phyloP scores from a whole-genome alignment of 495 filamentous ascomycete species.

The Barbatosphaeria neglecta region DNA sequence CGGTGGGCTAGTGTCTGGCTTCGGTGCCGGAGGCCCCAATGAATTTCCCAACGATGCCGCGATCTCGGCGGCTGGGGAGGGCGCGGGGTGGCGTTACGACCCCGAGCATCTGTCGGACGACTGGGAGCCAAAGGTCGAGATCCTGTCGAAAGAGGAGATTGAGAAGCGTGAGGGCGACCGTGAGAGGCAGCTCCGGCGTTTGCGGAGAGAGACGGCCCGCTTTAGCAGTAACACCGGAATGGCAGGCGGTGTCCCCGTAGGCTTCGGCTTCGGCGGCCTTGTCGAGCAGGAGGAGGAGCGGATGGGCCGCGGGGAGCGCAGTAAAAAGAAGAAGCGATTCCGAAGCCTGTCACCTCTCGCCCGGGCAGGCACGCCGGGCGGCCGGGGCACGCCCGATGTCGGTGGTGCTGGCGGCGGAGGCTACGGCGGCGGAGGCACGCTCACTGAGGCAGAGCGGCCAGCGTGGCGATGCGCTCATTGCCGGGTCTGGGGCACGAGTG shows the following conservation, averaged over 20 bases:
- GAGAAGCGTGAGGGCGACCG: slow-evolving; percentile 94
- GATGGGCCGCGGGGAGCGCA: slow-evolving; percentile 77
- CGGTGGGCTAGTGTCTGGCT: slow-evolving; percentile 63
- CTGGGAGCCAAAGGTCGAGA: slow-evolving; percentile 91
- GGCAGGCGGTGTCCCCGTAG: slow-evolving; percentile 48
- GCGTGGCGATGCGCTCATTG: slow-evolving; percentile 91
- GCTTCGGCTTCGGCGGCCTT: slow-evolving; percentile 43
- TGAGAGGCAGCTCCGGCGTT: slow-evolving; percentile 74
- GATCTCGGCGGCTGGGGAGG: slow-evolving; percentile 40
- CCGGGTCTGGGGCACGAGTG: slow-evolving; percentile 71
- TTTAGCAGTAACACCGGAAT: slow-evolving; percentile 79
- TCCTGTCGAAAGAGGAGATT: slow-evolving; percentile 87
- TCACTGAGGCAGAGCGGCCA: slow-evolving; percentile 69
- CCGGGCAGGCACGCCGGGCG: slow-evolving; percentile 54
- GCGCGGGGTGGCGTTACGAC: slow-evolving; percentile 91
- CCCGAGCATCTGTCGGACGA: slow-evolving; percentile 78
- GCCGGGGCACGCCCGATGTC: slow-evolving; percentile 63
- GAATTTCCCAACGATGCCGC: slow-evolving; percentile 87
- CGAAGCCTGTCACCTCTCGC: slow-evolving; percentile 71
- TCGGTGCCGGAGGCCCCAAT: slow-evolving; percentile 35
- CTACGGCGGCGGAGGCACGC: slow-evolving; percentile 52
- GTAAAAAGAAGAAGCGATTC: slow-evolving; percentile 89
- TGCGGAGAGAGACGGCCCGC: slow-evolving; percentile 82
- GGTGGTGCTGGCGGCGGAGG: slow-evolving; percentile 52
- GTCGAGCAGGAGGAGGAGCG: slow-evolving; percentile 51